Evolutionary conservation across 2,329 filamentous ascomycete genomes (phyloP).

Genomic region (Thielaviopsis populi): DNA sequence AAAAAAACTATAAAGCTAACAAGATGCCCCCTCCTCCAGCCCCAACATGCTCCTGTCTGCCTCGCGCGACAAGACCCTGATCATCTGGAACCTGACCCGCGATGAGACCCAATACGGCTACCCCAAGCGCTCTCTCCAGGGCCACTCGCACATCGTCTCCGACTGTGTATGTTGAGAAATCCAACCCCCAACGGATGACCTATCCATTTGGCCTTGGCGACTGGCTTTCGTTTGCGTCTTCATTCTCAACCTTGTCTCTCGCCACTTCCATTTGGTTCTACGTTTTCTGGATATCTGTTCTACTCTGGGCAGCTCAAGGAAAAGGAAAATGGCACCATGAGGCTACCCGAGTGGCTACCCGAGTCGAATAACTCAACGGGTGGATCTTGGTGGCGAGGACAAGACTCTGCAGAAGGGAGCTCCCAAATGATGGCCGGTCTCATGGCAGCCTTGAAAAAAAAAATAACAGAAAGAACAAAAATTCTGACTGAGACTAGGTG

Average conservation of each 20-base stretch:
- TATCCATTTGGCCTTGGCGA: neutral
- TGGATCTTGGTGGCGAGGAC: neutral
- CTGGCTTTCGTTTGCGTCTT: neutral
- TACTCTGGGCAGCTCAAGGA: neutral
- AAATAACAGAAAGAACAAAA: slow-evolving; percentile 3
- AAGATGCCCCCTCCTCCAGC: slow-evolving; percentile 31
- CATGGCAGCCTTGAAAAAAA: neutral
- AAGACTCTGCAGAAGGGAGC: neutral
- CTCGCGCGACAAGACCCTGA: slow-evolving; percentile 95
- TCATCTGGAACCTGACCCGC: slow-evolving; percentile 99
- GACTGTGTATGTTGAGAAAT: slow-evolving; percentile 71
- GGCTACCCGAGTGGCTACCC: no score
- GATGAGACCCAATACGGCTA: slow-evolving; percentile 97
- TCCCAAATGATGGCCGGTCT: neutral
- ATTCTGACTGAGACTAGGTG: slow-evolving; percentile 41
- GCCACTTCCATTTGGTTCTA: neutral
- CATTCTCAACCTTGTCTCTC: slow-evolving; percentile 3
- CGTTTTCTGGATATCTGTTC: neutral
- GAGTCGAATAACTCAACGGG: neutral
- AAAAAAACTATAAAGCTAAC: slow-evolving; percentile 12
- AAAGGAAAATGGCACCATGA: no score
- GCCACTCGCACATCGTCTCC: slow-evolving; percentile 99
- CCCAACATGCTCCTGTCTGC: slow-evolving; percentile 99
- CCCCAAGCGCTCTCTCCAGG: slow-evolving; percentile 96
- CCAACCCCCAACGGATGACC: slow-evolving; percentile 7